Conservation (phyloP, 306 rosid genomes). For the Sicyos baderoa region DNA sequence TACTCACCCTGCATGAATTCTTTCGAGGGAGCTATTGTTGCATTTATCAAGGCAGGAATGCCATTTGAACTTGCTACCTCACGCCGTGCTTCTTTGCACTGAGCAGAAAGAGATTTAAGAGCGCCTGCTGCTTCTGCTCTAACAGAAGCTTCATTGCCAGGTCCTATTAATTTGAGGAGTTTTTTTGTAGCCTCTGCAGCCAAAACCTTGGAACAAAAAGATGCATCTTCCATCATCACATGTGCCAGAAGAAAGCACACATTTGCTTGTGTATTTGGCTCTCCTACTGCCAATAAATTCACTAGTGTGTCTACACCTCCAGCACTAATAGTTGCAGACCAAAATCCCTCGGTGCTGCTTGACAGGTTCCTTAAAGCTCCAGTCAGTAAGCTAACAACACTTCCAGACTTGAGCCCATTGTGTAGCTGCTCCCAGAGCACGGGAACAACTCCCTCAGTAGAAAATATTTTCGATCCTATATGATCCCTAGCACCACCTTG, state of each 20-base stretch:
- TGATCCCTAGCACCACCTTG: constrained; percentile 93
- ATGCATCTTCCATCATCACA: constrained; percentile 88
- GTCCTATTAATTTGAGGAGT: constrained; percentile 81
- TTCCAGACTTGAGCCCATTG: constrained; percentile 64
- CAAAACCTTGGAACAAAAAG: constrained; percentile 74
- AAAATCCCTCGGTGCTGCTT: constrained; percentile 88
- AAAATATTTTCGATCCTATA: constrained; percentile 90
- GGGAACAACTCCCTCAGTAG: constrained; percentile 99
- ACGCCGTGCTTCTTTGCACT: constrained; percentile 85
- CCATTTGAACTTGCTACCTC: constrained; percentile 87
- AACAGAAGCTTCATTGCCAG: constrained; percentile 81
- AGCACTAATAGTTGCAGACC: constrained; percentile 76
- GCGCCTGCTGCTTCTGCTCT: constrained; percentile 99
- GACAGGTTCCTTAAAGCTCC: constrained; percentile 91
- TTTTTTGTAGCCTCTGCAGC: constrained; percentile 73
- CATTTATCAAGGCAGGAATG: constrained; percentile 90
- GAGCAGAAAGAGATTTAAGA: constrained; percentile 85
- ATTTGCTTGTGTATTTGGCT: constrained; percentile 68
- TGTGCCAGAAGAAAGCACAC: constrained; percentile 88
- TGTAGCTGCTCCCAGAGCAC: constrained; percentile 81
- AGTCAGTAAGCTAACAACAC: constrained; percentile 72
- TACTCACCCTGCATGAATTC: constrained; percentile 97
- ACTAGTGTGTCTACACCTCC: constrained; percentile 83
- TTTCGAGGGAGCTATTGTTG: constrained; percentile 99
- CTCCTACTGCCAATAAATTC: constrained; percentile 75